These are phyloP conservation scores for Zymoseptoria ardabiliae DNA, from an alignment of 2,329 filamentous ascomycete species.

Conservation along the genomic window DNA sequence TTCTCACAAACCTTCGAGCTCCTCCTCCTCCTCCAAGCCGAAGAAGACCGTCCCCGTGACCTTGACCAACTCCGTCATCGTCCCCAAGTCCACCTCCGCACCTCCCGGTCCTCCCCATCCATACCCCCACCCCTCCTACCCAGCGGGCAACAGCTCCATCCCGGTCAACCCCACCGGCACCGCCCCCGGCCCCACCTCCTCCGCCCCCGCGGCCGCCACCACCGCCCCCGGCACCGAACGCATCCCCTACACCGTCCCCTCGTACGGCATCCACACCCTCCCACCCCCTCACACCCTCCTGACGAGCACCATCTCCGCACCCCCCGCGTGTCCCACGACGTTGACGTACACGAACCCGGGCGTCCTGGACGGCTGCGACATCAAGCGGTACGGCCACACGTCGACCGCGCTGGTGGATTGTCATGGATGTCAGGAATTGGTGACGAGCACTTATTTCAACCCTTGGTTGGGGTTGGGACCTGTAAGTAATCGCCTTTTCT, in stretches of 20 bases:
- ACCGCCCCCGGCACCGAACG: background rate
- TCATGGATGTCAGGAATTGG: background rate
- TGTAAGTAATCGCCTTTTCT: background rate
- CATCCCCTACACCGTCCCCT: background rate
- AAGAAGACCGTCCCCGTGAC: too few relatives aligned
- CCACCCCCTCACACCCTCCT: background rate
- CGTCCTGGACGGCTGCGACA: background rate
- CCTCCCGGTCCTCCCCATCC: too few relatives aligned
- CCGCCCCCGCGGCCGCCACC: background rate
- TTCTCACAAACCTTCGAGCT: too few relatives aligned
- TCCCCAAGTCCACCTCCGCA: too few relatives aligned
- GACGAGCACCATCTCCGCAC: background rate
- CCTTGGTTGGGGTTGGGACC: background rate
- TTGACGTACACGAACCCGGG: background rate
- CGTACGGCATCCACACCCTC: background rate
- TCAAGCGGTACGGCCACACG: background rate
- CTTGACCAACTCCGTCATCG: too few relatives aligned
- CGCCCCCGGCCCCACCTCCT: too few relatives aligned
- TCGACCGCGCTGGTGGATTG: background rate
- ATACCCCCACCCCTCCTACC: too few relatives aligned
- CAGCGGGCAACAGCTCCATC: too few relatives aligned
- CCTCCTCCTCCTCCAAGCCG: too few relatives aligned
- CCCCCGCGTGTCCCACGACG: constrained; percentile 8
- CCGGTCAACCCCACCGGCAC: too few relatives aligned
- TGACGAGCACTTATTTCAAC: background rate